These are phyloP conservation scores for Phytophthora syringae DNA, from an alignment of 352 stramenopile genomes.

Conservation along the genomic window DNA sequence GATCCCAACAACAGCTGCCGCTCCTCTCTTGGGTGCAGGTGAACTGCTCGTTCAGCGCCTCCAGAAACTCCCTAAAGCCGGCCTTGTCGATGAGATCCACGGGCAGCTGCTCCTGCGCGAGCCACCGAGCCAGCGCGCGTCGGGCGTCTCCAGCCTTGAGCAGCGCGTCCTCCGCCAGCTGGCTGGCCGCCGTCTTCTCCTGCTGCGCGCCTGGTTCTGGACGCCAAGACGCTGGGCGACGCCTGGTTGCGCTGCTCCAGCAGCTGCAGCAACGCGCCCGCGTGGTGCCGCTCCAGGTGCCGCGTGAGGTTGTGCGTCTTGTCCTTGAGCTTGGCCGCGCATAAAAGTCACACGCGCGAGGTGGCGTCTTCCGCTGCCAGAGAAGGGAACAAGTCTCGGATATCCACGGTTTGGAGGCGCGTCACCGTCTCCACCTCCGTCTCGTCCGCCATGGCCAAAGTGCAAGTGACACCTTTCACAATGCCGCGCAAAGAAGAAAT, in stretches of 20 bases:
- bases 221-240: constrained; percentile 18
- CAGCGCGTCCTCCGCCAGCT: constrained; percentile 15
- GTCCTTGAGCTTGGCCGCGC: constrained; percentile 57
- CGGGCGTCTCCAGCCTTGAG: constrained; percentile 37
- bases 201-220: constrained; percentile 16
- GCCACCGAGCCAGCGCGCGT: constrained; percentile 45
- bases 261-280: constrained; percentile 53
- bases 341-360: constrained; percentile 59
- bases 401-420: constrained; percentile 54
- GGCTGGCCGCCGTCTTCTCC: constrained; percentile 19
- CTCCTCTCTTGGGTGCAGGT: constrained; percentile 33
- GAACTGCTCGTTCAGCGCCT: constrained; percentile 47
- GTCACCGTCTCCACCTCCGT: constrained; percentile 64
- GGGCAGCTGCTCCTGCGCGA: constrained; percentile 53
- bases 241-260: constrained; percentile 50
- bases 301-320: constrained; percentile 76
- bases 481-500: constrained; percentile 21
- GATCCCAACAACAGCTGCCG: no score
- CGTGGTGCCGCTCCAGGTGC: constrained; percentile 61
- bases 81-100: constrained; percentile 46
- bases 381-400: constrained; percentile 57
- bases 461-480: not conserved
- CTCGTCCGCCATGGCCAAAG: constrained; percentile 47
- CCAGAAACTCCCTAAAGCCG: constrained; percentile 47
- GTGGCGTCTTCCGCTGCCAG: constrained; percentile 41